These are phyloP conservation scores for Pseudocercospora macadamiae DNA, from an alignment of 2,329 filamentous ascomycete genomes.

Conservation along the genomic window DNA sequence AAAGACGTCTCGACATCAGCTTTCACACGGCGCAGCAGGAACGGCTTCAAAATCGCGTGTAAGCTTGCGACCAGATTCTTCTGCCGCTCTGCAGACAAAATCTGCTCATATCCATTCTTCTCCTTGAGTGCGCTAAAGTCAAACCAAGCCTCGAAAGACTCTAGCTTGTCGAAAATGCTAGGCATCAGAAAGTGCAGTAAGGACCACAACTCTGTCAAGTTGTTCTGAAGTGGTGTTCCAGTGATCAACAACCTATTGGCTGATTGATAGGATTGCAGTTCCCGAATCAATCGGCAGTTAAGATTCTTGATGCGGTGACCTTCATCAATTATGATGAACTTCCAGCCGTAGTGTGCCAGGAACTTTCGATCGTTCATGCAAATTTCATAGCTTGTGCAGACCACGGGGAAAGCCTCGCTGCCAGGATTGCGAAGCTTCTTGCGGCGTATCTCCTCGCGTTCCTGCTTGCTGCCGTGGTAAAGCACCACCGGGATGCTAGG, in stretches of 20 bases:
- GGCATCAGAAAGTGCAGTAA: slow-evolving; percentile 90
- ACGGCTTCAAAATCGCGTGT: slow-evolving; percentile 88
- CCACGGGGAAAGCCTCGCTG: slow-evolving; percentile 77
- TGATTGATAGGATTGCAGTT: slow-evolving; percentile 84
- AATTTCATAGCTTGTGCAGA: slow-evolving; percentile 96
- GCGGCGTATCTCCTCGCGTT: slow-evolving; percentile 75
- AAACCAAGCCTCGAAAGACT: slow-evolving; percentile 94
- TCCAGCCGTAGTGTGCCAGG: slow-evolving; percentile 85
- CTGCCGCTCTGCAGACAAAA: slow-evolving; percentile 77
- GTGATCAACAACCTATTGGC: slow-evolving; percentile 91
- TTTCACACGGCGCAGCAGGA: slow-evolving; percentile 85
- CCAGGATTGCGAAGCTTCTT: slow-evolving; percentile 72
- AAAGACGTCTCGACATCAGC: slow-evolving; percentile 87
- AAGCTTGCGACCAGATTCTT: slow-evolving; percentile 82
- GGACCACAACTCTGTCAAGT: slow-evolving; percentile 92
- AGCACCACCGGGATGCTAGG: slow-evolving; percentile 85
- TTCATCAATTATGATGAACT: slow-evolving; percentile 97
- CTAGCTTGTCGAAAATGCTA: slow-evolving; percentile 88
- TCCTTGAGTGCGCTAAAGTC: slow-evolving; percentile 93
- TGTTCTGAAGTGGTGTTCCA: slow-evolving; percentile 93
- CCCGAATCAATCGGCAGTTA: slow-evolving; percentile 86
- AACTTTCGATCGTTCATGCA: slow-evolving; percentile 86
- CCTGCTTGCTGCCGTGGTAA: slow-evolving; percentile 82
- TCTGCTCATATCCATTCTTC: slow-evolving; percentile 74
- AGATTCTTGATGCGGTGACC: slow-evolving; percentile 97